Conservation (phyloP, 2,329 filamentous ascomycete genomes). For the Alternaria sp. region DNA sequence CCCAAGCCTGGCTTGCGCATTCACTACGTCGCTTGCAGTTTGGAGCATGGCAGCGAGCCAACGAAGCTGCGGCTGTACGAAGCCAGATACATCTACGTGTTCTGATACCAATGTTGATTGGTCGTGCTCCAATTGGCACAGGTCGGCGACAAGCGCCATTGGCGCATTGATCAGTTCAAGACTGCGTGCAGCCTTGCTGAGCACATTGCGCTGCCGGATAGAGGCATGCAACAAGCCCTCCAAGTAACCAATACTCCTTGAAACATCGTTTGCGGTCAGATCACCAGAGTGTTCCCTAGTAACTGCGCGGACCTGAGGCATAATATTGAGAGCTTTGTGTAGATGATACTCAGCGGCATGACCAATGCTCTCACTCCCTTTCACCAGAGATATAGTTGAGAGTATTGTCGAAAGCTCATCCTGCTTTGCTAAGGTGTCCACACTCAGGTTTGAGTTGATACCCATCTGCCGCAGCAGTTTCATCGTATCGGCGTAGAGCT, state of each 20-base stretch:
- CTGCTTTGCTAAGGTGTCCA: constrained; percentile 77
- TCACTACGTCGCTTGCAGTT: constrained; percentile 69
- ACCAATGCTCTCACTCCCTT: constrained; percentile 40
- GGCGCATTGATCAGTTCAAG: constrained; percentile 51
- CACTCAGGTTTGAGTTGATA: constrained; percentile 81
- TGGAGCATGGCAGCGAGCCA: constrained; percentile 78
- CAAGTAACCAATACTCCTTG: constrained; percentile 82
- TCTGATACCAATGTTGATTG: constrained; percentile 28
- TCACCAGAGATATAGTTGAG: constrained; percentile 56
- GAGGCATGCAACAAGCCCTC: constrained; percentile 81
- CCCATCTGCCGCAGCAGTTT: constrained; percentile 89
- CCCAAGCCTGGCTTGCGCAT: constrained; percentile 73
- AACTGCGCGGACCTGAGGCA: constrained; percentile 72
- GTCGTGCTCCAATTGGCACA: constrained; percentile 33
- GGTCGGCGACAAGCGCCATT: constrained; percentile 44
- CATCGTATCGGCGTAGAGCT: constrained; percentile 87
- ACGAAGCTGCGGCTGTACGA: constrained; percentile 34
- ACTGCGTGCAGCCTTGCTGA: constrained; percentile 38
- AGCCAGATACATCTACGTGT: constrained; percentile 18
- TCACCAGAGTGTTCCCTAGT: constrained; percentile 83
- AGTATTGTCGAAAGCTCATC: constrained; percentile 75
- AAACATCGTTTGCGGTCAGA: constrained; percentile 80
- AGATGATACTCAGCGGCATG: constrained; percentile 72
- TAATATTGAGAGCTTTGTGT: constrained; percentile 79
- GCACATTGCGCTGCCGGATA: constrained; percentile 66